Evolutionary conservation across 257 asterid genomes (phyloP).

Genomic region (Pogostemon cablin): DNA sequence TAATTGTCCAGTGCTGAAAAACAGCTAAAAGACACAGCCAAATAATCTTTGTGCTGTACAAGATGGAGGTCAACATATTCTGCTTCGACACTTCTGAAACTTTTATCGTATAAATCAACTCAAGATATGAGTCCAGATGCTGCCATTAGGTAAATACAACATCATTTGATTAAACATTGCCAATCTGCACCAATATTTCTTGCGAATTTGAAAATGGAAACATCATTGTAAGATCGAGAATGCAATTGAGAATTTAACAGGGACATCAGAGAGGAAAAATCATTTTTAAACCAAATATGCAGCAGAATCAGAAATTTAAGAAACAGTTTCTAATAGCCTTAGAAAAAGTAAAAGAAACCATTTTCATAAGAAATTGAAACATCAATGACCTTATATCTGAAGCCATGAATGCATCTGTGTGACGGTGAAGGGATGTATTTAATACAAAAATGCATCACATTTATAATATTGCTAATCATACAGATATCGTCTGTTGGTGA

Average conservation of each 20-base stretch:
- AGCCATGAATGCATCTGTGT: slow-evolving; percentile 1
- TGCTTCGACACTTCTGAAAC: background rate
- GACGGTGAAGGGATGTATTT: background rate
- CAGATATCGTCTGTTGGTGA: background rate
- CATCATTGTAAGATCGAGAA: background rate
- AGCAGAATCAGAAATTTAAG: too few species aligned
- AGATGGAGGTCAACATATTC: background rate
- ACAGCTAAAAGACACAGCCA: background rate
- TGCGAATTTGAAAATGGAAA: background rate
- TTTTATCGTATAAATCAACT: background rate
- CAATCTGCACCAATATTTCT: background rate
- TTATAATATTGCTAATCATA: background rate
- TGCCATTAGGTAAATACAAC: background rate
- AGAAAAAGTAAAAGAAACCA: too few species aligned
- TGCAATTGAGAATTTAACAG: background rate
- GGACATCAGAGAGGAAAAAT: background rate
- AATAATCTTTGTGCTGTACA: background rate
- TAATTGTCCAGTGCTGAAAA: background rate
- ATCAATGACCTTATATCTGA: background rate
- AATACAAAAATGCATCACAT: background rate
- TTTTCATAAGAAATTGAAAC: slow-evolving; percentile 6
- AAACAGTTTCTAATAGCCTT: too few species aligned
- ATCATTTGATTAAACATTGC: background rate
- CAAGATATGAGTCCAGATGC: slow-evolving; percentile 8
- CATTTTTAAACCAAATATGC: background rate